Conservation (phyloP, 2,329 filamentous ascomycete species). For the Aureobasidium sp. region DNA sequence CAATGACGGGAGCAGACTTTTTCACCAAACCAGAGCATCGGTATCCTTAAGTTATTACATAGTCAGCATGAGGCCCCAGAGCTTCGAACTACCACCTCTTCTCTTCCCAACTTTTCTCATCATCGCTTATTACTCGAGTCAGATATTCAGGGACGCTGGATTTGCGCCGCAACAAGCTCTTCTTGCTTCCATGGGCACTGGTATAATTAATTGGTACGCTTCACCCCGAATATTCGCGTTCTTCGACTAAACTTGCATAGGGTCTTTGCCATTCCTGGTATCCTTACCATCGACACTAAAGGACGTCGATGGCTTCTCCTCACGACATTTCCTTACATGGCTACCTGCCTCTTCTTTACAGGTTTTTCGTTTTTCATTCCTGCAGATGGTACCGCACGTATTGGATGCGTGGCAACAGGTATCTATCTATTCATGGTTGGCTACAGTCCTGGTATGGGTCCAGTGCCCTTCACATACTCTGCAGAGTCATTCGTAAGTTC, state of each 20-base stretch:
- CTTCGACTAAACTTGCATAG: too few relatives aligned
- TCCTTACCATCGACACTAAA: slow-evolving; percentile 56
- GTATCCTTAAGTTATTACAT: too few relatives aligned
- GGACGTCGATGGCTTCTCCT: slow-evolving; percentile 40
- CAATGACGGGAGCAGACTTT: too few relatives aligned
- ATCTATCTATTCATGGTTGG: slow-evolving; percentile 48
- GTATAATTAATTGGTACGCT: slow-evolving; percentile 36
- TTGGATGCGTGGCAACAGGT: slow-evolving; percentile 33
- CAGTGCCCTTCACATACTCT: slow-evolving; percentile 47
- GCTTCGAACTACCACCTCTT: too few relatives aligned
- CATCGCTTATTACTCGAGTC: slow-evolving; percentile 27
- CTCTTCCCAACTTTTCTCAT: too few relatives aligned
- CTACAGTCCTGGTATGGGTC: slow-evolving; percentile 47
- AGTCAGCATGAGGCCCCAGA: too few relatives aligned
- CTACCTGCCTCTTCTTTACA: slow-evolving; percentile 50
- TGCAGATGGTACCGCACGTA: slow-evolving; percentile 25
- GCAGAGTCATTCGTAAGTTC: slow-evolving; percentile 41
- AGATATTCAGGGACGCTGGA: slow-evolving; percentile 28
- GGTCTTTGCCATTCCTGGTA: slow-evolving; percentile 64
- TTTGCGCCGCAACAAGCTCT: slow-evolving; percentile 40
- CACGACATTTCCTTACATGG: slow-evolving; percentile 58
- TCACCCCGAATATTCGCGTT: too few relatives aligned
- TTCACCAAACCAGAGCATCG: too few relatives aligned
- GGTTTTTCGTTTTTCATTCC: slow-evolving; percentile 54
- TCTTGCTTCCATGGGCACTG: slow-evolving; percentile 9